phyloP scores from a whole-genome alignment of 352 stramenopile species.

The Peronospora destructor region DNA sequence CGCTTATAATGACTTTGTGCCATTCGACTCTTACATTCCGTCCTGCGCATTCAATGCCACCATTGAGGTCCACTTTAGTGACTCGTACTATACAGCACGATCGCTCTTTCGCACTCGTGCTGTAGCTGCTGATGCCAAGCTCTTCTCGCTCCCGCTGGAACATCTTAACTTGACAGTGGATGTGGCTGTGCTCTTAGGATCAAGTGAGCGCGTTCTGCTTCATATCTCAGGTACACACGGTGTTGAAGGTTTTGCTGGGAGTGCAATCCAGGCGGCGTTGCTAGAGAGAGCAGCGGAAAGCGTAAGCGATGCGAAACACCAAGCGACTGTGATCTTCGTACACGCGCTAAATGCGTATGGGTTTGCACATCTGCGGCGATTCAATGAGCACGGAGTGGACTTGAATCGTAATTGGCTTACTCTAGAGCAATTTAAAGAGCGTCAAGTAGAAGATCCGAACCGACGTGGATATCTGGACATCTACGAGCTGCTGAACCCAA shows the following conservation, averaged over 20 bases:
- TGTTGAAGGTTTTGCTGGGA: constrained; percentile 80
- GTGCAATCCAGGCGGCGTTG: constrained; percentile 62
- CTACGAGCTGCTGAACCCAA: constrained; percentile 63
- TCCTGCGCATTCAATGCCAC: constrained; percentile 16
- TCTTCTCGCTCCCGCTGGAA: constrained; percentile 47
- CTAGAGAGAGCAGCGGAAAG: constrained; percentile 24
- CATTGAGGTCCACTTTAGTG: constrained; percentile 43
- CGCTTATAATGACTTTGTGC: constrained; percentile 42
- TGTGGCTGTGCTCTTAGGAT: constrained; percentile 48
- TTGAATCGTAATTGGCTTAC: constrained; percentile 90
- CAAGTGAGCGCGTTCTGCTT: constrained; percentile 46
- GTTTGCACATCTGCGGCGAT: constrained; percentile 81
- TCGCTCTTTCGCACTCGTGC: constrained; percentile 48
- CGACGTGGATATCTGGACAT: constrained; percentile 71
- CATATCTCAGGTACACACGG: constrained; percentile 80
- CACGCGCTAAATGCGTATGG: constrained; percentile 91
- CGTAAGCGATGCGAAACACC: constrained; percentile 3
- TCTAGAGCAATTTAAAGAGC: constrained; percentile 37
- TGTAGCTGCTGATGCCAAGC: constrained; percentile 23
- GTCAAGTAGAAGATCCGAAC: constrained; percentile 61
- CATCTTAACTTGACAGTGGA: constrained; percentile 62
- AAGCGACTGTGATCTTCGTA: constrained; percentile 85
- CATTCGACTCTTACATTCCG: constrained; percentile 35
- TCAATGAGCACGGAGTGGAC: constrained; percentile 93
- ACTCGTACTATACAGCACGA: constrained; percentile 60